phyloP scores from a whole-genome alignment of 768 basidiomycete genomes.

The Naganishia friedmannii region DNA sequence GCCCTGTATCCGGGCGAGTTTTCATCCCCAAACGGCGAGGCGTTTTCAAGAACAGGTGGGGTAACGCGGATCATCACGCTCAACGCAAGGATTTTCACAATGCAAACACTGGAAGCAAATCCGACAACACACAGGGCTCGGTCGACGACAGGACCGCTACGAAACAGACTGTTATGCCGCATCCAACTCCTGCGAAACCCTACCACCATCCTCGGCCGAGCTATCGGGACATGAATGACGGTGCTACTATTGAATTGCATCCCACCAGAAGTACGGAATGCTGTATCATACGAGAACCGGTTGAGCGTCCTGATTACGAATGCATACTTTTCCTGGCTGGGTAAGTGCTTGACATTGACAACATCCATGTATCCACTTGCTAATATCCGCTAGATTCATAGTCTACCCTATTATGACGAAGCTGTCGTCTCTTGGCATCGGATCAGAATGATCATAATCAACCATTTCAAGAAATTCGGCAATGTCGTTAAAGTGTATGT shows the following conservation, averaged over 20 bases:
- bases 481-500: constrained; percentile 2
- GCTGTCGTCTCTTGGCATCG: background rate
- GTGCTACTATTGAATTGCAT: constrained; percentile 14
- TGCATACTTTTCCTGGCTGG: constrained; percentile 5
- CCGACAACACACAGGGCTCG: background rate
- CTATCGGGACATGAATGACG: background rate
- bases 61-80: background rate
- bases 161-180: too few relatives aligned
- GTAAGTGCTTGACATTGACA: background rate
- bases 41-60: background rate
- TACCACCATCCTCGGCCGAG: background rate
- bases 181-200: background rate
- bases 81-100: background rate
- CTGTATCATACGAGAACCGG: background rate
- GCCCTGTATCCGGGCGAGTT: background rate
- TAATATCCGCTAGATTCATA: background rate
- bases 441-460: background rate
- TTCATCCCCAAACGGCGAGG: background rate
- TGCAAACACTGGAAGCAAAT: background rate
- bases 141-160: background rate
- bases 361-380: background rate
- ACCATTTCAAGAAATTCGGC: constrained; percentile 9
- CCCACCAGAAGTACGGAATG: background rate
- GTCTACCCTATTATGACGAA: constrained; percentile 6
- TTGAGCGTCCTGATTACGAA: constrained; percentile 8